These are phyloP conservation scores for Talaromyces sp. DNA, from an alignment of 2,329 filamentous ascomycete genomes.

Conservation along the genomic window DNA sequence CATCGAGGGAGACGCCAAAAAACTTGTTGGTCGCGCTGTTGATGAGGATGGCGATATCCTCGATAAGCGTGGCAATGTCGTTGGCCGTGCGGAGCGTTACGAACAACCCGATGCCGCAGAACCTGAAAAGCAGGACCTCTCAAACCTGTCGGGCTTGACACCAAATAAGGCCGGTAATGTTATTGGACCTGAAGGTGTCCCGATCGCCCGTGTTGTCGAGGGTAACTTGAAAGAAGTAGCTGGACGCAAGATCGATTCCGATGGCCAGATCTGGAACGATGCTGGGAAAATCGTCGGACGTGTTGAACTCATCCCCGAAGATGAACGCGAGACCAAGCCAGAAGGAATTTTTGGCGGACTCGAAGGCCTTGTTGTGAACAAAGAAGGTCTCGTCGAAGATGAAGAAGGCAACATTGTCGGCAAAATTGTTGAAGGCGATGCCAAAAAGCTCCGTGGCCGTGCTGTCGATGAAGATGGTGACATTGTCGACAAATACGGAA, in stretches of 20 bases:
- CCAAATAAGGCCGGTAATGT: slow-evolving; percentile 57
- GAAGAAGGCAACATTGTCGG: slow-evolving; percentile 73
- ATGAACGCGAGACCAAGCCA: slow-evolving; percentile 50
- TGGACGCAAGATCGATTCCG: slow-evolving; percentile 50
- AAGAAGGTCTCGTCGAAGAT: slow-evolving; percentile 62
- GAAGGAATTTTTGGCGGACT: slow-evolving; percentile 56
- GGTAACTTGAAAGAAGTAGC: slow-evolving; percentile 52
- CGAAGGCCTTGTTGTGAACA: slow-evolving; percentile 52
- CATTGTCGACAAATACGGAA: slow-evolving; percentile 69
- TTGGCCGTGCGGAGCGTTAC: slow-evolving; percentile 51
- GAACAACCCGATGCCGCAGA: slow-evolving; percentile 45
- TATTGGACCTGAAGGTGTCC: slow-evolving; percentile 48
- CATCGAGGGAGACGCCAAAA: slow-evolving; percentile 55
- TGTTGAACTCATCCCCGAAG: slow-evolving; percentile 53
- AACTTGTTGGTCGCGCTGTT: slow-evolving; percentile 53
- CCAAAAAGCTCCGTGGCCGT: slow-evolving; percentile 67
- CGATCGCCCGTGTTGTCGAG: slow-evolving; percentile 52
- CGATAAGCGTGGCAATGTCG: slow-evolving; percentile 57
- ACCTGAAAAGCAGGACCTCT: slow-evolving; percentile 45
- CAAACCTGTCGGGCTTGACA: slow-evolving; percentile 48
- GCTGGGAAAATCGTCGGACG: slow-evolving; percentile 53
- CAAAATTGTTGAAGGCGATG: slow-evolving; percentile 63
- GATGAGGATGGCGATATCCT: slow-evolving; percentile 60
- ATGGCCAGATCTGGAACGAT: slow-evolving; percentile 53
- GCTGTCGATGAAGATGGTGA: slow-evolving; percentile 77